Evolutionary conservation across 352 stramenopile genomes (phyloP), one percentile per base, ranked within the genome.

Genomic region (Pythium vanterpoolii): DNA sequence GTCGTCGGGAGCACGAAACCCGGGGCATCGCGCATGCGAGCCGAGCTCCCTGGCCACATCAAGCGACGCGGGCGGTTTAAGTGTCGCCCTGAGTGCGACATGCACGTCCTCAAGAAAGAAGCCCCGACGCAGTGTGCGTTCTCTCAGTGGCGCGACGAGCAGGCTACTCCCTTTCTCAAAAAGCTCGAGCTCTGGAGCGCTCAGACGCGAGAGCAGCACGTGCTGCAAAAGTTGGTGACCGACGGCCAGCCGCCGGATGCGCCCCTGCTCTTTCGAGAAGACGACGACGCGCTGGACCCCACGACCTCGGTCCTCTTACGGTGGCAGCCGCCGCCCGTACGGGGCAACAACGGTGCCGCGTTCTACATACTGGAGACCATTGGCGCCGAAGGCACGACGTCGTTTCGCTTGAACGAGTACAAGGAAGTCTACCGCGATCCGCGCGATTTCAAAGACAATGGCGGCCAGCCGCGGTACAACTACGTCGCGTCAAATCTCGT

Each of bases 381-480:
- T 7, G 85, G 85, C 5, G 85, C 81, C 0, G 85, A 94, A 47
- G 85, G 85, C 19, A 84, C 78, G 14, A 44, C 64, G 10, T 86
- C 64, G 13, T 93, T 89, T 39, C 76, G 83, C 13, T 55, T 85
- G 23, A 90, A 87, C 54, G 67, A 84, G 33, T 94, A 87, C 60
- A 55, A 74, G 13, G 89, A 97, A 61, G 71, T 98, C 33, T 95
- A 82, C 43, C 77, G 92, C 0, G 92, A 98, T 64, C 92, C 92
- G 4, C 80, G 83, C 14, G 79, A 96, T 55, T 95, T 83, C 39
- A 72, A 86, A 33, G 83, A 93, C 64, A 94, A 94, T 51, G 53
- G 74, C 13, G 85, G 85, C 18, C 70, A 93, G 34, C 79, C 89
- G 30, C 80, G 87, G 23, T 94, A 95, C 28, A 68, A 84, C 14